These are phyloP conservation scores for Debaryomyces nepalensis DNA, from an alignment of 1,139 yeast genomes.

Conservation along the genomic window DNA sequence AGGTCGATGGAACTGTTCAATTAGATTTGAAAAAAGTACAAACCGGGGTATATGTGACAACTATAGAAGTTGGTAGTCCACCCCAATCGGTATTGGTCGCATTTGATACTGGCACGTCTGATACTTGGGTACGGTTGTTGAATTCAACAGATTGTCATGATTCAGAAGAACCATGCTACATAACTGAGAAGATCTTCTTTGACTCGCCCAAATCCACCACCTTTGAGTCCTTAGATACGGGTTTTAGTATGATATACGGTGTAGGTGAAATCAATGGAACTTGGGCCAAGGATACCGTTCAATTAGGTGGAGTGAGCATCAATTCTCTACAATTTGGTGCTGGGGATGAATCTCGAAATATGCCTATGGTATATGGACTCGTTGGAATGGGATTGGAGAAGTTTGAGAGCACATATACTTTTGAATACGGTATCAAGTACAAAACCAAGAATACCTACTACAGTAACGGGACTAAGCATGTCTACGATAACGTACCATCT, in stretches of 20 bases:
- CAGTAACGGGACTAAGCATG: background rate
- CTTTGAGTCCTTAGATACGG: constrained; percentile 1
- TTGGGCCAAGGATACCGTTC: constrained; percentile 12
- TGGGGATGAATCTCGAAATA: constrained; percentile 2
- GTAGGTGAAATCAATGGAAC: constrained; percentile 14
- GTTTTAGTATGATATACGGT: constrained; percentile 14
- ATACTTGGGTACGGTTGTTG: constrained; percentile 15
- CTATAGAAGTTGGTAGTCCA: constrained; percentile 14
- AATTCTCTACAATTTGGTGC: constrained; percentile 12
- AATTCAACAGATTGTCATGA: constrained; percentile 10
- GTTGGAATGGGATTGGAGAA: constrained; percentile 13
- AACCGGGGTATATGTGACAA: constrained; percentile 12
- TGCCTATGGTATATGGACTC: constrained; percentile 10
- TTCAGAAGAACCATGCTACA: constrained; percentile 9
- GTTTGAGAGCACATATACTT: constrained; percentile 15
- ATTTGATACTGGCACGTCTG: constrained; percentile 17
- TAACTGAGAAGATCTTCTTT: constrained; percentile 7
- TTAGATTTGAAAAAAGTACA: constrained; percentile 12
- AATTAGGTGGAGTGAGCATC: constrained; percentile 2
- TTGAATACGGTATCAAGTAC: constrained; percentile 12
- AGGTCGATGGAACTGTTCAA: background rate
- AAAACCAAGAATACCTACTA: constrained; percentile 9
- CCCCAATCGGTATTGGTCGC: constrained; percentile 13
- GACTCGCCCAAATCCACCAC: constrained; percentile 6
- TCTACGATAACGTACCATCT: constrained; percentile 14